phyloP scores from a whole-genome alignment of 345 rosid species.

The Raphanus sativus region DNA sequence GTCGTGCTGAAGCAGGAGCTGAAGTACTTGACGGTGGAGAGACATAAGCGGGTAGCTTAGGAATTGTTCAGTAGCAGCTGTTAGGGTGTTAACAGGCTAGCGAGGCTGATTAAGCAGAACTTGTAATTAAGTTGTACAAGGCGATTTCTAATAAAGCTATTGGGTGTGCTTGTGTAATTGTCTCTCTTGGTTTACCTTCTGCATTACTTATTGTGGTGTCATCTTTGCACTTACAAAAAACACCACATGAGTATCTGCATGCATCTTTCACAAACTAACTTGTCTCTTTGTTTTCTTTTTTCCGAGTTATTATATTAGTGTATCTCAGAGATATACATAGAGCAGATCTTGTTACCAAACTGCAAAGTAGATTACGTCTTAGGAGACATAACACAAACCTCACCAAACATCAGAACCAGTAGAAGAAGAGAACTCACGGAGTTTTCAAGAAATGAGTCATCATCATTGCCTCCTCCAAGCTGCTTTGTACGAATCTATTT shows the following conservation, averaged over 20 bases:
- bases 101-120: too few species aligned
- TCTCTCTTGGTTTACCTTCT: too few species aligned
- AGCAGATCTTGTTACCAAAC: slow-evolving; percentile 30
- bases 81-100: too few species aligned
- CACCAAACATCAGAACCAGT: slow-evolving; percentile 3
- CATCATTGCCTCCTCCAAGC: slow-evolving; percentile 33
- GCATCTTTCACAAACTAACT: neutral
- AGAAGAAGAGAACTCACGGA: slow-evolving; percentile 29
- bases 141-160: too few species aligned
- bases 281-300: slow-evolving; percentile 3
- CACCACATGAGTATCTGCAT: neutral
- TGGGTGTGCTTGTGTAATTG: too few species aligned
- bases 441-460: slow-evolving; percentile 22
- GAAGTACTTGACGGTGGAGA: too few species aligned
- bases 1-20: too few species aligned
- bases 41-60: too few species aligned
- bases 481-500: slow-evolving; percentile 28
- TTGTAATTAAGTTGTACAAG: too few species aligned
- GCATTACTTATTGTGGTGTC: too few species aligned
- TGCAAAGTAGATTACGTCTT: slow-evolving; percentile 24
- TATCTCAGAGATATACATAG: slow-evolving; percentile 22
- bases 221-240: too few species aligned
- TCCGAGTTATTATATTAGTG: slow-evolving; percentile 2
- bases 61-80: too few species aligned
- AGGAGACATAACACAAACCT: neutral